Base-by-base conservation (phyloP, 306 rosid species). In the Glycine soja region DNA sequence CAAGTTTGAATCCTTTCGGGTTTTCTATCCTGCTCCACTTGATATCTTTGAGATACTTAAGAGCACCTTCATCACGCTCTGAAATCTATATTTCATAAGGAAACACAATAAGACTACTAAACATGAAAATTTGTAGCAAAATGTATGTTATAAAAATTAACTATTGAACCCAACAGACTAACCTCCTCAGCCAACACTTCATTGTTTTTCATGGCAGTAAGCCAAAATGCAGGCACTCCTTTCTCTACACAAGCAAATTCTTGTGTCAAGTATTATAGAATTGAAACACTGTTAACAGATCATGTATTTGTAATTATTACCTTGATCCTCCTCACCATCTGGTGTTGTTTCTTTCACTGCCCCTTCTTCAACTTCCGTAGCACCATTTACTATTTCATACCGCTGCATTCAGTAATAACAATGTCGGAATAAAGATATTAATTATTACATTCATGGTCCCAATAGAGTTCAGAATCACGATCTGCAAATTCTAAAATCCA, bases 21-120 rank as follows among this genome's bases (percentile, higher is more conserved):
- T 72, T 84, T 34, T 94, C 98, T 36, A 88, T 88, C 88, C 94
- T 89, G 53, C 56, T 65, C 98, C 97, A 94, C 89, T 94, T 94
- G 78, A 94, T 91, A 74, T 94, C 98, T 81, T 80, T 91, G 40
- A 94, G 89, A 84, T 76, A 90, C 72, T 88, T 92, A 63, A 94
- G 94, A 50, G 98, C 98, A 70, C 86, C 93, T 85, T 94, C 98
- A 88, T 94, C 98, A 50, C 94, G 97, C 88, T 94, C 97, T 0
- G 97, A 82, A 74, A 94, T 86, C 98, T 94, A 85, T 62, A 72
- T 76, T 79, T 15, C 81, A 82, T 3, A 46, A 40, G 32, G 42
- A 30, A 4, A 7, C 32, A 81, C 32, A 81, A 68, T 42, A 63
- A 63, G 12, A 63, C 32, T 65, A 46, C 6, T 61, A 5, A 58